Conservation (phyloP, 257 asterid species). For the Fraxinus quadrangulata region DNA sequence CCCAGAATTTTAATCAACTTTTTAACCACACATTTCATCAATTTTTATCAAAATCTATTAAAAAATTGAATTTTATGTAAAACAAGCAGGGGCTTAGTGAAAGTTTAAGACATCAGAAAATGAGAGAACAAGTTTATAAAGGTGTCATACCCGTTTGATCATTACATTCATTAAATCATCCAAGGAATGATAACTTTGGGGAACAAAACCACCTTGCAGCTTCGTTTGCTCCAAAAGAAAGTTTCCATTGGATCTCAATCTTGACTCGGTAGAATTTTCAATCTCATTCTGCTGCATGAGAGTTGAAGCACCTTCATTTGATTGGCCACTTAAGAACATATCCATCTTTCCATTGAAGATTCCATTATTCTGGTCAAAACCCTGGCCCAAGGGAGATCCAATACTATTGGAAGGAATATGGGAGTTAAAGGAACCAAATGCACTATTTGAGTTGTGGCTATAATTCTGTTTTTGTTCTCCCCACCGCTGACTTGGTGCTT, state of each 20-base stretch:
- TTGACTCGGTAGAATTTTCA: conserved; percentile 35
- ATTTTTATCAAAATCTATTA: too few species aligned
- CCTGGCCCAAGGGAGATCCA: conserved; percentile 38
- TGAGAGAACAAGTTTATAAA: conserved; percentile 6
- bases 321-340: conserved; percentile 44
- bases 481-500: not conserved
- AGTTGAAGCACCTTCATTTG: conserved; percentile 42
- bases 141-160: conserved; percentile 61
- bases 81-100: not conserved
- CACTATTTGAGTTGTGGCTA: conserved; percentile 32
- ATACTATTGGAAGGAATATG: conserved; percentile 41
- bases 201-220: conserved; percentile 48
- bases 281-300: conserved; percentile 46
- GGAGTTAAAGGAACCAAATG: conserved; percentile 40
- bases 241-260: conserved; percentile 49
- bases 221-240: conserved; percentile 54
- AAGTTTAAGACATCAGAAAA: not conserved
- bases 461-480: not conserved
- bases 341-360: conserved; percentile 46
- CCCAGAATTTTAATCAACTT: too few species aligned
- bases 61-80: too few species aligned
- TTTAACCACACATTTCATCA: too few species aligned
- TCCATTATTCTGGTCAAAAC: conserved; percentile 39
- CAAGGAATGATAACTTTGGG: conserved; percentile 58
- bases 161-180: conserved; percentile 69